Evolutionary conservation across 2,329 filamentous ascomycete species (phyloP).

Genomic region (Cladosporium sp.): DNA sequence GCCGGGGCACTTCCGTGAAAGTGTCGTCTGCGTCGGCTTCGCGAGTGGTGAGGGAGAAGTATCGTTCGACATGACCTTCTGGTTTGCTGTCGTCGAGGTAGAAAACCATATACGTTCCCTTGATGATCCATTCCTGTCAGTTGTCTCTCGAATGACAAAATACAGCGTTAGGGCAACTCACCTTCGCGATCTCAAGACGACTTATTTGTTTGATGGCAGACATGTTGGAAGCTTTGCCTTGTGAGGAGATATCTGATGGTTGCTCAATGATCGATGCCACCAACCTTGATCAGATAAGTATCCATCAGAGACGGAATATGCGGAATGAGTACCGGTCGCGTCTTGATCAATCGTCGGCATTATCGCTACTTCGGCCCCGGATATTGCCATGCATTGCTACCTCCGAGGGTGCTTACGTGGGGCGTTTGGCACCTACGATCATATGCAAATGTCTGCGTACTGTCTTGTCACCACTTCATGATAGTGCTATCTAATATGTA

Average conservation of each 20-base stretch:
- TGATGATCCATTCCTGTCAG: neutral
- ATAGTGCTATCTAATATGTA: too few species aligned
- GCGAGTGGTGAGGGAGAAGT: conserved; percentile 20
- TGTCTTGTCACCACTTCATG: too few species aligned
- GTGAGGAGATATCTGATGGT: neutral
- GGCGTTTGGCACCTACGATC: neutral
- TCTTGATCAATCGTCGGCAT: neutral
- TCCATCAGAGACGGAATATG: neutral
- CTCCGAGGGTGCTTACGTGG: neutral
- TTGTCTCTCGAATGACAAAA: neutral
- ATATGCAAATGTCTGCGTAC: neutral
- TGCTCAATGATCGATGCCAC: neutral
- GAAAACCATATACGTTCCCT: conserved; percentile 22
- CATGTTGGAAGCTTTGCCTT: neutral
- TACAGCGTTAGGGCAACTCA: neutral
- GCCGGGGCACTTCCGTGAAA: conserved; percentile 17
- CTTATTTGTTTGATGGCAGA: neutral
- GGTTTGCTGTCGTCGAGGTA: conserved; percentile 20
- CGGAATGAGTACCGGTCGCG: neutral
- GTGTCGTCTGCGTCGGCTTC: conserved; percentile 18
- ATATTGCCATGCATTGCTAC: neutral
- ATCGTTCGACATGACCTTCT: conserved; percentile 7
- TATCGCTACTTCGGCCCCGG: neutral
- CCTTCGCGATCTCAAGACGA: conserved; percentile 2
- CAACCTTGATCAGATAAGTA: neutral